Base-by-base conservation (phyloP, 2,329 filamentous ascomycete species). In the Colletotrichum agaves region DNA sequence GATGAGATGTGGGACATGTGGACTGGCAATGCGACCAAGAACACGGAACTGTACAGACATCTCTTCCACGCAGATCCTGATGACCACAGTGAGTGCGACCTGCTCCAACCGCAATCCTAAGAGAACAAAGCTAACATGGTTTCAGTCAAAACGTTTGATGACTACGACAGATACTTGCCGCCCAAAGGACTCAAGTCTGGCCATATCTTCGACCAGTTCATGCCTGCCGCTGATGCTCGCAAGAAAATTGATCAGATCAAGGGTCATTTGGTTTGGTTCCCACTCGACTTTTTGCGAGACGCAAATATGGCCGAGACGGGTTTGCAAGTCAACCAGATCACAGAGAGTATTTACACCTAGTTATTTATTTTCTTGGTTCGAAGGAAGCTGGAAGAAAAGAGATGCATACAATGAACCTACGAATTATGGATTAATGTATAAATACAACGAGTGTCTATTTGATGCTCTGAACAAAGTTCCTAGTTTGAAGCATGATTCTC, bases 201-300 rank as follows among this genome's bases (percentile, higher is more conserved):
- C 0, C 96, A 98, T 79, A 85, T 98, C 67, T 97, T 92, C 74
- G 93, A 97, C 76, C 88, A 88, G 66, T 93, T 91, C 78, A 86
- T 91, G 77, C 91, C 92, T 0, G 87, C 89, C 0, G 84, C 90
- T 23, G 90, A 97, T 62, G 89, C 96, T 6, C 86, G 92, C 15
- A 78, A 85, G 71, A 93, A 95, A 78, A 82, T 98, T 56, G 90
- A 93, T 73, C 85, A 91, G 75, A 88, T 98, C 72, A 90, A 89
- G 80, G 69, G 95, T 0, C 95, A 98, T 81, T 78, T 98, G 44
- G 95, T 98, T 6, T 97, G 93, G 93, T 95, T 97, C 90, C 94
- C 94, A n/a, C 78, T 98, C 74, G 88, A 94, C 50, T 98, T 97
- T 76, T 79, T 98, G 75, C 85, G 87, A 73, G 90, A 97, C 71